Base-by-base conservation (phyloP, 495 filamentous ascomycete genomes). In the Aspergillus indologenus region DNA sequence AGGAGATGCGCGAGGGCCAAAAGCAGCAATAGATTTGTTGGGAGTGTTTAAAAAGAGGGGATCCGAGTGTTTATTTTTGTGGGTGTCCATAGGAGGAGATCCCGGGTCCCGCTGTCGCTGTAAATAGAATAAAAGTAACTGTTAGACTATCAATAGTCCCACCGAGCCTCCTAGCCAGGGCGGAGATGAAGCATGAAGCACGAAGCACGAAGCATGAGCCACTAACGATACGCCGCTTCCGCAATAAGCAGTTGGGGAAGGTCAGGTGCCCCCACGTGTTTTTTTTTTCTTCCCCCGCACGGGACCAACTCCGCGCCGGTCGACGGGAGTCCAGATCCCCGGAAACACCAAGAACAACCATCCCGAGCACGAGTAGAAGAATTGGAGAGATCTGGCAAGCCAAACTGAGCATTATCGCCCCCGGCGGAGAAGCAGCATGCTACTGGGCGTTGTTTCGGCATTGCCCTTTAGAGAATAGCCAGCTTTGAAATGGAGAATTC, bases 1-100 rank as follows among this genome's bases (percentile, higher is more conserved):
- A 80, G 58, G 91, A 97, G 77, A 86, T 98, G 85, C 81, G 83
- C 54, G 79, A 87, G 64, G 73, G 75, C 61, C 72, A 80, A 68
- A 65, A 71, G 65, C 66, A 53, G 23, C 29, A 57, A 31, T 46
- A 40, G 18, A 47, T 11, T 20, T 40, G 26, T 19, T 40, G 23
- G 5, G 19, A 17, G 18, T 21, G 23, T n/a, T 17, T 7, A 9
- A 56, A 15, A 56, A 49, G 34, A 29, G 15, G 20, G 17, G 47
- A 48, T 9, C 26, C 22, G 22, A 15, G 47, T 24, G 5, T 22
- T 22, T n/a, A 26, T 6, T 50, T 21, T 26, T 15, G 11, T 11
- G 22, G 18, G 6, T 47, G 34, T 40, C 34, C 34, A 40, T 40
- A 40, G 34, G 12, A 40, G 34, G 34, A 40, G 34, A 40, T 40